Evolutionary conservation across 202 grass and related monocot species (phyloP).

Genomic region (Tripidium arundinaceum): DNA sequence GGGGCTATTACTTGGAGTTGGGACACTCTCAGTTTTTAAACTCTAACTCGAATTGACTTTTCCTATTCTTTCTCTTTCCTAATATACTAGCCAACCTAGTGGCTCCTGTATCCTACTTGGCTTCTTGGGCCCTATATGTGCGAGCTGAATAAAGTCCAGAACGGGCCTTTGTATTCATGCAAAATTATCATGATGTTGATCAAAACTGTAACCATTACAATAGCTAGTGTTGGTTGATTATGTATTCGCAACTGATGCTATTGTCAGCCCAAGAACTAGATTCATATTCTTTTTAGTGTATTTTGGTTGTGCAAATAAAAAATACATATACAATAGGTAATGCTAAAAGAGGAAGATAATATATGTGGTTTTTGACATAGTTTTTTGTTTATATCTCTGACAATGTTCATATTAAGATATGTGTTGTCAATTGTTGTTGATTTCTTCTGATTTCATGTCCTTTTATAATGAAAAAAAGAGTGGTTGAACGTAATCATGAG

Average conservation of each 20-base stretch:
- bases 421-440: not conserved
- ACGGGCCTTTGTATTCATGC: not conserved
- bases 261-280: not conserved
- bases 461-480: not conserved
- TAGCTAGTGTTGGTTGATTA: not conserved
- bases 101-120: not conserved
- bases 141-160: not conserved
- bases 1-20: not conserved
- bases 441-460: not conserved
- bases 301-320: not conserved
- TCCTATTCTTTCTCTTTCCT: not conserved
- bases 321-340: not conserved
- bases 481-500: not conserved
- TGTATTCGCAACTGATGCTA: not conserved
- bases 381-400: not conserved
- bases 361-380: not conserved
- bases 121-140: not conserved
- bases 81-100: not conserved
- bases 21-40: not conserved
- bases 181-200: not conserved
- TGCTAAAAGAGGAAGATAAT: not conserved
- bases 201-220: not conserved
- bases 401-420: not conserved
- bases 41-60: not conserved
- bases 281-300: not conserved